Evolutionary conservation across 257 asterid species (phyloP), one percentile per base, ranked within the genome.

Genomic region (Hygrophila difformis): DNA sequence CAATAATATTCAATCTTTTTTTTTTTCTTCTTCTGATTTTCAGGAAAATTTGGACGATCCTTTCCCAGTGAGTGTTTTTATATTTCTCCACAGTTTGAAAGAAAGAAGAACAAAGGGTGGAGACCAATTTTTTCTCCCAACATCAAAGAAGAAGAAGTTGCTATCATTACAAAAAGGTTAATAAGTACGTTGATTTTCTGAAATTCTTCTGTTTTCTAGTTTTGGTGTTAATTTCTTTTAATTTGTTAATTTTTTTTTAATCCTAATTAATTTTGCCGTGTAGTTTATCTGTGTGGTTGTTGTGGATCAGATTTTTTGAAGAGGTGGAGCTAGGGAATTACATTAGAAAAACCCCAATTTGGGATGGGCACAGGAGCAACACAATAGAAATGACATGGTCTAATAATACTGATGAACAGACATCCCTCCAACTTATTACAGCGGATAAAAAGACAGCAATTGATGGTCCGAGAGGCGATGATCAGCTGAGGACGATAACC

Each of bases 321-420:
- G 53, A 47, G 59, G 49, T 44, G 64, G 55, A 59, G 65, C n/a
- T n/a, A 60, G 49, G 58, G 40, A 36, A 19, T 9, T 6, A 12
- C 35, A 39, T n/a, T n/a, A 49, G 51, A 51, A 62, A 43, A 66
- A 51, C 20, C 65, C 76, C 59, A 53, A 33, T 2, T 48, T 60
- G 78, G 79, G 59, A 79, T 71, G 85, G 71, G 74, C 41, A 36
- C 53, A 73, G 64, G 62, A 61, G 18, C 7, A 47, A 46, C 8
- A 42, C 29, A 39, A 66, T 38, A 78, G 71, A 69, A 44, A 84
- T 77, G 94, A 70, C 75, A 66, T 84, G 94, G 92, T 68, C 65
- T 9, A 58, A 53, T 55, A 51, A 61, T n/a, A n/a, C n/a, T 53
- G 52, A 60, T 37, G 63, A 64, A 23, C 61, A 55, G 51, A 35